phyloP scores from a whole-genome alignment of 192 early-diverging fungal species.

The Ambispora gerdemannii region DNA sequence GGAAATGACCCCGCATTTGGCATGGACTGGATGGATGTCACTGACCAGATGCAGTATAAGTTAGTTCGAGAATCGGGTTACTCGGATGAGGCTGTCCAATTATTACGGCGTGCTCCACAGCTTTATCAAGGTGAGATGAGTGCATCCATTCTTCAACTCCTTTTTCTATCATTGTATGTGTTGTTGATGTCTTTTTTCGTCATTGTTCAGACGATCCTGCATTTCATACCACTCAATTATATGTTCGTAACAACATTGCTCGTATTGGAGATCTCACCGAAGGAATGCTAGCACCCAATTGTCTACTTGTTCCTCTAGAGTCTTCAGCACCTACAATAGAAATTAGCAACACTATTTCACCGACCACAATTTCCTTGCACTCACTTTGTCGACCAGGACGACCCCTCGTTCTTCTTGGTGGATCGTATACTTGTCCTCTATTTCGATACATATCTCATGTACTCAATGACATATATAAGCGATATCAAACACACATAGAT shows the following conservation, averaged over 20 bases:
- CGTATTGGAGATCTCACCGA: slow-evolving; percentile 20
- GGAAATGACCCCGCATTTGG: slow-evolving; percentile 2
- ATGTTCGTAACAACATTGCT: slow-evolving; percentile 21
- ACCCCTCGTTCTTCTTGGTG: slow-evolving; percentile 18
- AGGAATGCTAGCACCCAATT: slow-evolving; percentile 26
- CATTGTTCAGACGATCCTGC: slow-evolving; percentile 2
- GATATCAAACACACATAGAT: slow-evolving; percentile 9
- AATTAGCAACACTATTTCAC: not conserved
- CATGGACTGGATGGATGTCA: slow-evolving; percentile 29
- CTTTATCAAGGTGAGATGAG: slow-evolving; percentile 15
- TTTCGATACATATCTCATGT: slow-evolving; percentile 24
- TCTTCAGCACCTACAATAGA: not conserved
- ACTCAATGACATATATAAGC: slow-evolving; percentile 21
- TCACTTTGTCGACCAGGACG: slow-evolving; percentile 22
- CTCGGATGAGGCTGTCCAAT: slow-evolving; percentile 29
- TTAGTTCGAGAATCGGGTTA: slow-evolving; percentile 21
- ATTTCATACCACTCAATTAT: slow-evolving; percentile 22
- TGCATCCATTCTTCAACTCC: too few relatives aligned
- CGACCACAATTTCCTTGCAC: slow-evolving; percentile 2
- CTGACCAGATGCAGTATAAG: slow-evolving; percentile 20
- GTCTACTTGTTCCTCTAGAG: slow-evolving; percentile 13
- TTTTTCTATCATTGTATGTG: not conserved
- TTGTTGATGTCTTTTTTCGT: slow-evolving; percentile 7
- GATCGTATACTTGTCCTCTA: slow-evolving; percentile 24
- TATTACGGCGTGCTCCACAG: slow-evolving; percentile 22